Conservation (phyloP, 305 asterid genomes). For the Andrographis paniculata region DNA sequence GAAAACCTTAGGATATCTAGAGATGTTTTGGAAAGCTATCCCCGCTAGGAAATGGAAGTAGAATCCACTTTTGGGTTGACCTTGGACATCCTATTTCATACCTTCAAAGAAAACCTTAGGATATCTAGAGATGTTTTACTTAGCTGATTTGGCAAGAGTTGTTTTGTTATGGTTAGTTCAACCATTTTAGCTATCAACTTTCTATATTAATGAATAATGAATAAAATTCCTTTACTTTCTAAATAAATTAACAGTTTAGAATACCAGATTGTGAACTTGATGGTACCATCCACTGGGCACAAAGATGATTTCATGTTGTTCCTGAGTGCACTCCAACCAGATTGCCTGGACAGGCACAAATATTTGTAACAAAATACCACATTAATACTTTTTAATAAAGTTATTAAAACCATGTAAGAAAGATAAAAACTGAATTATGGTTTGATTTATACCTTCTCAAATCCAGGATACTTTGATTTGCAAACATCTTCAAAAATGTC, state of each 20-base stretch:
- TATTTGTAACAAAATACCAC: neutral
- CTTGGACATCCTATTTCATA: too few species aligned
- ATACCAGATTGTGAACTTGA: constrained; percentile 96
- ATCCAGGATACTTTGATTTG: constrained; percentile 58
- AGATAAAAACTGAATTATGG: constrained; percentile 1
- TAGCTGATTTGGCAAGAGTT: too few species aligned
- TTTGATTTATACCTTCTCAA: constrained; percentile 53
- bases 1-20: too few species aligned
- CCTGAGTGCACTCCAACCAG: constrained; percentile 93
- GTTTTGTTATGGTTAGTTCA: too few species aligned
- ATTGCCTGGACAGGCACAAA: constrained; percentile 39
- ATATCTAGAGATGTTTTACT: too few species aligned
- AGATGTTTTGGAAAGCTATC: too few species aligned
- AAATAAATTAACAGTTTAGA: neutral
- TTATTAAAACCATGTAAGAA: constrained; percentile 1
- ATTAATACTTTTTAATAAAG: constrained; percentile 1
- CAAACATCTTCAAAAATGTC: constrained; percentile 69
- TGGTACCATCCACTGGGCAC: constrained; percentile 99
- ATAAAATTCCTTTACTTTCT: neutral
- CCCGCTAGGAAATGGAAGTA: too few species aligned
- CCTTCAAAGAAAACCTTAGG: too few species aligned
- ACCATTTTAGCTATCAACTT: too few species aligned
- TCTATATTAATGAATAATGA: too few species aligned
- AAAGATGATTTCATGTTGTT: constrained; percentile 68
- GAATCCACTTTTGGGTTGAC: too few species aligned